Conservation (phyloP, 2,329 filamentous ascomycete genomes). For the Fusarium sp. region DNA sequence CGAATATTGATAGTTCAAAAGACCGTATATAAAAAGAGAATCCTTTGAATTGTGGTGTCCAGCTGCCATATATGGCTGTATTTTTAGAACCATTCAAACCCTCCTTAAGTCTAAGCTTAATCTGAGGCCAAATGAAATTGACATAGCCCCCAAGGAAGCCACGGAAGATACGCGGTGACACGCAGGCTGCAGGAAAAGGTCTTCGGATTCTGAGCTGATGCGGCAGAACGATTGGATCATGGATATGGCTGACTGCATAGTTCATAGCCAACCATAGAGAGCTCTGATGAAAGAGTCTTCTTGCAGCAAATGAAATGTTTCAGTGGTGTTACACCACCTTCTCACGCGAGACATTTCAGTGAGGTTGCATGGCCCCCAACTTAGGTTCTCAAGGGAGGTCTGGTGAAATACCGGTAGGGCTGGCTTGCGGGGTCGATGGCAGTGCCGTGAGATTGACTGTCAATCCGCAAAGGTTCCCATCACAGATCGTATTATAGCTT, state of each 20-base stretch:
- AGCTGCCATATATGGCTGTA: fast-evolving
- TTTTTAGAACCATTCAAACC: not conserved
- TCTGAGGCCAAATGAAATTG: not conserved
- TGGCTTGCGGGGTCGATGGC: not conserved
- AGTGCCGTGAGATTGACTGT: not conserved
- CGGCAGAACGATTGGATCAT: not conserved
- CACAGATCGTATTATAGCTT: fast-evolving
- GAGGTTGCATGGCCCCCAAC: not conserved
- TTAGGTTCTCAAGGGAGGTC: not conserved
- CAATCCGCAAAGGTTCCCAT: fast-evolving
- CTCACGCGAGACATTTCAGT: not conserved
- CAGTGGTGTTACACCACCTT: not conserved
- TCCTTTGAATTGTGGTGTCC: fast-evolving
- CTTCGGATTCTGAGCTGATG: not conserved
- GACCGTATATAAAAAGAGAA: too few relatives aligned
- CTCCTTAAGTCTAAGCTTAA: not conserved
- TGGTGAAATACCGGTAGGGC: not conserved
- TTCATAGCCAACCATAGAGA: not conserved
- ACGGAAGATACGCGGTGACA: not conserved
- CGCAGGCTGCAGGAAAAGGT: not conserved
- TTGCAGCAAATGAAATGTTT: not conserved
- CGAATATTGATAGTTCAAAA: not conserved
- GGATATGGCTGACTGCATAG: slow-evolving; percentile 1
- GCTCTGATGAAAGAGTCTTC: not conserved
- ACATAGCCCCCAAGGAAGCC: not conserved